Conservation (phyloP, 768 basidiomycete genomes). For the Leccinum subgranulosum region DNA sequence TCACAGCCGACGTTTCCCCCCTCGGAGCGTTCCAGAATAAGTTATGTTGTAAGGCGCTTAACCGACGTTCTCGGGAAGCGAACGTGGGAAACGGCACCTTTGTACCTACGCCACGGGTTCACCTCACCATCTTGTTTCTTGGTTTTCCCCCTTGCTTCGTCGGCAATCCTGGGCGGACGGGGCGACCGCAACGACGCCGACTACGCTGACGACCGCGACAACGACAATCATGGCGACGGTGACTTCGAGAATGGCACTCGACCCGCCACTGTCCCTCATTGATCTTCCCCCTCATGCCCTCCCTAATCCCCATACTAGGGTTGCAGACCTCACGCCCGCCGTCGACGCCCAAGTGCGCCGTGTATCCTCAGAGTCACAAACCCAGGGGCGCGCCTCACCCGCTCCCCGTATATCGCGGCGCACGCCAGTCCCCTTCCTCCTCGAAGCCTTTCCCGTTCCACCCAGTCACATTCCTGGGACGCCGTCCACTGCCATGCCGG, state of each 20-base stretch:
- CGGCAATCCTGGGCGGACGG: conserved; percentile 7
- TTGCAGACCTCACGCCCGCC: conserved; percentile 11
- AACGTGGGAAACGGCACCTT: conserved; percentile 24
- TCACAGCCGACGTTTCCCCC: conserved; percentile 1
- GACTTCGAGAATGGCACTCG: conserved; percentile 18
- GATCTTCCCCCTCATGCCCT: conserved; percentile 15
- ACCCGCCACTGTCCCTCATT: conserved; percentile 5
- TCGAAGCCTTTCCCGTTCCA: conserved; percentile 36
- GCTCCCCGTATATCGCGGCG: conserved; percentile 28
- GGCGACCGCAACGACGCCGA: conserved; percentile 17
- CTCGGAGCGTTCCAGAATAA: neutral
- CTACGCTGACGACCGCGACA: conserved; percentile 4
- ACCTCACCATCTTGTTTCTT: conserved; percentile 11
- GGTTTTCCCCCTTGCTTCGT: conserved; percentile 20
- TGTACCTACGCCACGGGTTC: conserved; percentile 11
- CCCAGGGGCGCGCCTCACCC: conserved; percentile 24
- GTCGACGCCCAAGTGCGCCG: conserved; percentile 11
- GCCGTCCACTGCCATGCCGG: conserved; percentile 8
- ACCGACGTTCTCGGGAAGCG: conserved; percentile 13
- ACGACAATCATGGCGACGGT: conserved; percentile 17
- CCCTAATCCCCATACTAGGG: conserved; percentile 13
- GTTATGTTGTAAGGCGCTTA: conserved; percentile 11
- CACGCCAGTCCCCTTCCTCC: conserved; percentile 33
- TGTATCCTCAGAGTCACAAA: conserved; percentile 27
- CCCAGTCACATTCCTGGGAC: conserved; percentile 33